Percentiles rank a stretch among this genome's conserved stretches.
Conservation (phyloP, 257 asterid species). For the Nicotiana noctiflora region DNA sequence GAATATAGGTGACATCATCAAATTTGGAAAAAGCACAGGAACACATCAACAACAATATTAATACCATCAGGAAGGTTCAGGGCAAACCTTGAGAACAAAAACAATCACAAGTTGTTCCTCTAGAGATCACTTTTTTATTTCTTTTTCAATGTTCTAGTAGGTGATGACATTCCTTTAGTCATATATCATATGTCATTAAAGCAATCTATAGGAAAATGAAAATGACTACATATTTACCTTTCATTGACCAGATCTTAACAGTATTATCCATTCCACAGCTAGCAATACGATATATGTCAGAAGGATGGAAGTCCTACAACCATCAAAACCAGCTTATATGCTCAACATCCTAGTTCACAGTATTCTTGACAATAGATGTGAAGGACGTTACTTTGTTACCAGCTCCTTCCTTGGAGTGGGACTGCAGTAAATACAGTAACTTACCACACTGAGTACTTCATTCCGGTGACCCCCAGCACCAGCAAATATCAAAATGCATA, state of each 20-base stretch:
- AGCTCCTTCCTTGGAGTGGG: neutral
- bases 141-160: neutral
- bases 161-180: neutral
- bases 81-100: neutral
- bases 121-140: neutral
- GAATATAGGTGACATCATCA: neutral
- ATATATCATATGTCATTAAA: neutral
- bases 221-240: slow-evolving; percentile 40
- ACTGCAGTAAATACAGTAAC: slow-evolving; percentile 1
- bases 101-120: neutral
- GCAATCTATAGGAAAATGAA: neutral
- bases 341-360: neutral
- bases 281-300: slow-evolving; percentile 83
- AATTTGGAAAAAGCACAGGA: neutral
- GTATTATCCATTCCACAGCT: slow-evolving; percentile 99
- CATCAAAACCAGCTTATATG: slow-evolving; percentile 19
- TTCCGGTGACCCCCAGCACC: slow-evolving; percentile 99
- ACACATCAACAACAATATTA: neutral
- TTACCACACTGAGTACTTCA: slow-evolving; percentile 98
- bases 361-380: neutral
- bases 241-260: slow-evolving; percentile 96
- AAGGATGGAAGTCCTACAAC: slow-evolving; percentile 89
- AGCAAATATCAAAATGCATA: slow-evolving; percentile 96
- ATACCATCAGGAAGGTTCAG: neutral
- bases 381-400: neutral